phyloP scores from a whole-genome alignment of 768 basidiomycete genomes.

The Fomitopsis pulvina region DNA sequence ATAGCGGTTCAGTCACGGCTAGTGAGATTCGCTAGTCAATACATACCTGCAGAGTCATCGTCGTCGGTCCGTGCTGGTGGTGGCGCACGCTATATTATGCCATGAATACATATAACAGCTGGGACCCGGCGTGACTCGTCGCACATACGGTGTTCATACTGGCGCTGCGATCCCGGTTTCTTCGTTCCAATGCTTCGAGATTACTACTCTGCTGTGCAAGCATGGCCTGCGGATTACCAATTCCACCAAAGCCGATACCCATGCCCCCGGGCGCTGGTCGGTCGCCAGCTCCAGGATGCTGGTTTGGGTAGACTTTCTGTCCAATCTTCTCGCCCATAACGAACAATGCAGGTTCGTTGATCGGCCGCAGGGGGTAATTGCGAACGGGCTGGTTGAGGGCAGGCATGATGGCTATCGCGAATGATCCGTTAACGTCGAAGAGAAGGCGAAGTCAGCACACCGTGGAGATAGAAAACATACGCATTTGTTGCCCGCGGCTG shows the following conservation, averaged over 20 bases:
- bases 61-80: slow-evolving; percentile 33
- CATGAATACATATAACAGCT: background rate
- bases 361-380: slow-evolving; percentile 59
- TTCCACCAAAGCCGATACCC: slow-evolving; percentile 13
- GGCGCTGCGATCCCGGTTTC: slow-evolving; percentile 38
- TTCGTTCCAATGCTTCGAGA: slow-evolving; percentile 68
- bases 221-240: slow-evolving; percentile 48
- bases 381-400: slow-evolving; percentile 58
- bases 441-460: background rate
- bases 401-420: slow-evolving; percentile 48
- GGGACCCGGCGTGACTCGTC: background rate
- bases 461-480: slow-evolving; percentile 37
- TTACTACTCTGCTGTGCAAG: slow-evolving; percentile 65
- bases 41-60: slow-evolving; percentile 61
- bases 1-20: background rate
- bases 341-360: slow-evolving; percentile 62
- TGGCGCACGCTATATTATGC: slow-evolving; percentile 21
- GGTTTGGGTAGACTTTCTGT: slow-evolving; percentile 43
- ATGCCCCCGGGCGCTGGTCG: slow-evolving; percentile 7
- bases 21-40: background rate
- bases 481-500: slow-evolving; percentile 51
- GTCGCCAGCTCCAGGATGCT: slow-evolving; percentile 1
- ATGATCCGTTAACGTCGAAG: background rate
- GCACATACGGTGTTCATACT: slow-evolving; percentile 32
- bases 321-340: slow-evolving; percentile 70